Evolutionary conservation across 2,329 filamentous ascomycete genomes (phyloP).

Genomic region (Fusarium sp.): DNA sequence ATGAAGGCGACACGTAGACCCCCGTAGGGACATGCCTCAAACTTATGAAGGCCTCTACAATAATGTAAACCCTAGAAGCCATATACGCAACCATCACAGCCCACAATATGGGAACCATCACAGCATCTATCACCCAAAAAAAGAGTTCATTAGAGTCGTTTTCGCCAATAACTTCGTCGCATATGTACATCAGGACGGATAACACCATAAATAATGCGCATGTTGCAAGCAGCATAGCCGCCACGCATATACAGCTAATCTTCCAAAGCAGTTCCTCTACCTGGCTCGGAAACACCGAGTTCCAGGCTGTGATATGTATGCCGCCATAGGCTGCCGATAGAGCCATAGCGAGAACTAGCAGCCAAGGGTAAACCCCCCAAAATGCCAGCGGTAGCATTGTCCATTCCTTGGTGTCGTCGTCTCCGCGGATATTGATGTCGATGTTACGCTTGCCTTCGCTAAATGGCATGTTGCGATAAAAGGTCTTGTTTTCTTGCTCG

Average conservation of each 20-base stretch:
- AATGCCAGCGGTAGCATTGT: rapidly evolving
- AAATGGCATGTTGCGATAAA: slow-evolving; percentile 1
- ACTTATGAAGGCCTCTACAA: slow-evolving; percentile 5
- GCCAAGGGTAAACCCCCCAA: neutral
- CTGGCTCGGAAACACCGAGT: neutral
- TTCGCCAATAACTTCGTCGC: too few species aligned
- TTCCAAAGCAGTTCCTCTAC: slow-evolving; percentile 4
- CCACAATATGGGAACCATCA: too few species aligned
- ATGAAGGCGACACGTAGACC: slow-evolving; percentile 7
- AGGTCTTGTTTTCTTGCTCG: neutral
- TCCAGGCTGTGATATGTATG: neutral
- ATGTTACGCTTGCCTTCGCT: slow-evolving; percentile 6
- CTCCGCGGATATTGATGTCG: neutral
- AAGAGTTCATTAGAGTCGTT: too few species aligned
- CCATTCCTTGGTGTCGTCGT: neutral
- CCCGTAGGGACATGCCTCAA: slow-evolving; percentile 16
- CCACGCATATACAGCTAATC: slow-evolving; percentile 2
- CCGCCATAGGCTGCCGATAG: slow-evolving; percentile 2
- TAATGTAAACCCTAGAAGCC: slow-evolving; percentile 2
- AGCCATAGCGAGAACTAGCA: neutral
- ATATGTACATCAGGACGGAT: neutral
- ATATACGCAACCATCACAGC: neutral
- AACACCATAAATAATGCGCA: neutral
- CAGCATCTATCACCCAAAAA: too few species aligned
- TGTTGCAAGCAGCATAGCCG: neutral